Base-by-base conservation (phyloP, 2,329 filamentous ascomycete species). In the Alternaria sp. region DNA sequence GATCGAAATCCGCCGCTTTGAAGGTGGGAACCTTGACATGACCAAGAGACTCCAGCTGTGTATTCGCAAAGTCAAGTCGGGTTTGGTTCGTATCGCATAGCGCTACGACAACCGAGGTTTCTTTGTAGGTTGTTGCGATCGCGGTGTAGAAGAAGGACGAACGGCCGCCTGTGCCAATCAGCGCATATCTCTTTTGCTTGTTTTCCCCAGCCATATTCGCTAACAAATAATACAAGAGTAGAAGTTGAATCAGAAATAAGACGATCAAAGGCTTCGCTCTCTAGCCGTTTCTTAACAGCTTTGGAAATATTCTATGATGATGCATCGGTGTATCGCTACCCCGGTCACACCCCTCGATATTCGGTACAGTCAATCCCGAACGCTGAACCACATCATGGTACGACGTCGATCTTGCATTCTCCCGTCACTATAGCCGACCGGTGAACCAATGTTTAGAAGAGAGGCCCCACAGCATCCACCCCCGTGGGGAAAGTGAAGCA, bases 31-130 rank as follows among this genome's bases (percentile, higher is more conserved):
- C 81, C 2, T 77, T 68, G 3, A 67, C 73, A 67, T 87, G 82
- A 23, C 85, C 84, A 1, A 88, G 75, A 0, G 76, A 63, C 32
- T 79, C 71, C 11, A 89, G 80, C 53, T 81, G 83, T 3, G 76
- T 72, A 73, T 87, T 88, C 66, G 86, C 87, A 74, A 85, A 85
- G 68, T 85, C 77, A 81, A 89, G 84, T 5, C 87, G 86, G 0
- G 87, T 88, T 67, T 86, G 83, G 73, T 89, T 89, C 5, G 84
- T 87, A 69, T 89, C 87, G 75, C 87, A 88, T 58, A 89, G 78
- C 2, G 81, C 87, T 15, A 88, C 86, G 19, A 89, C 81, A 32
- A 79, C 71, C 0, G 86, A 85, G 0, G 85, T 87, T 10, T 77
- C 69, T 52, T 75, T 75, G 77, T 86, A 89, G 63, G 86, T 83